Base-by-base conservation (phyloP, 345 rosid genomes). In the Carallia pectinifolia region DNA sequence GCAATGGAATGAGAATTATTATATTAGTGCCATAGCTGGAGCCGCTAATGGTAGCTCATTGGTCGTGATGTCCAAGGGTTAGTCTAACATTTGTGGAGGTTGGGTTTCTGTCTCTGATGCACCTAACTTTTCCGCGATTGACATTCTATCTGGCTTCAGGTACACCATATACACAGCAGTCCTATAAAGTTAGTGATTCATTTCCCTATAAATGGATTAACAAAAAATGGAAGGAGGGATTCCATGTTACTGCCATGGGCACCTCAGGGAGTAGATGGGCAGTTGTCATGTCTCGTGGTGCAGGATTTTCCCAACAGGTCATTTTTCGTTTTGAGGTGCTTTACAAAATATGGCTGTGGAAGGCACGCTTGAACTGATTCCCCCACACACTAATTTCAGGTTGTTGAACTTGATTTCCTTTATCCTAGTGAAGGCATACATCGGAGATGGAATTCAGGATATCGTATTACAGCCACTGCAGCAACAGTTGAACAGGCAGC, bases 21-120 rank as follows among this genome's bases (percentile, higher is more conserved):
- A 92, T 79, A 92, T 92, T 54, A 92, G 90, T 69, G 85, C 94
- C 52, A 85, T 92, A 69, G 97, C 97, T 74, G 97, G 96, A 71
- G 87, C 96, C 64, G 80, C 38, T 77, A 87, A 83, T 72, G 97
- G 97, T 74, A 83, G 92, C 80, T 92, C 97, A 52, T 85, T 92
- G 72, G 97, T 92, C 44, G 97, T 92, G 58, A 92, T 92, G 97
- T 92, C 97, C 70, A 92, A 92, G 87, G 97, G 97, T 92, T 72
- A 62, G 71, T 75, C 33, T 38, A 33, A 52, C 7, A 6, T 8
- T 7, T 8, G 67, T 19, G 54, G 63, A 37, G 3, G 13, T 64
- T 64, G 47, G 31, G 16, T 60, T 37, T 70, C 39, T 6, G 4
- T 54, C 0, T 31, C 0, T 58, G 12, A 0, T 31, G 4, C 18